Percentiles rank a stretch among this genome's conserved stretches.
Evolutionary conservation across 352 stramenopile species (phyloP).

Genomic region (Pythium rishiriense): DNA sequence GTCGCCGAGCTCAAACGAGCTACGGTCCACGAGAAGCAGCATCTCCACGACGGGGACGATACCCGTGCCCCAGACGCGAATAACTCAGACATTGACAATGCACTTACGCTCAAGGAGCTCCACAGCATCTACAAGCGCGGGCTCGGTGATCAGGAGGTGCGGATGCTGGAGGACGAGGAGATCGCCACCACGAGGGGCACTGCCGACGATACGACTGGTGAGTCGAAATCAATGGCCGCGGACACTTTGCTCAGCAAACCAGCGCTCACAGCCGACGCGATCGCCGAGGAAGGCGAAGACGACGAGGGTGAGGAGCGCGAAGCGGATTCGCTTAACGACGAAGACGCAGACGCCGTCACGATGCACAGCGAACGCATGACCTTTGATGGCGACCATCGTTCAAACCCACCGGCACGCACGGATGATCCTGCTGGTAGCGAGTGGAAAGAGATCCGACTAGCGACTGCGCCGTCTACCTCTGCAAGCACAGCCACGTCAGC

Average conservation of each 20-base stretch:
- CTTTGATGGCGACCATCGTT: slow-evolving; percentile 7
- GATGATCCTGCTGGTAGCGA: slow-evolving; percentile 20
- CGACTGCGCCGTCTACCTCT: too few relatives aligned
- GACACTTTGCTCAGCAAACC: slow-evolving; percentile 46
- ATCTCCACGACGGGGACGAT: slow-evolving; percentile 2
- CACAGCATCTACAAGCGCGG: slow-evolving; percentile 83
- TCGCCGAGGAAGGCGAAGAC: slow-evolving; percentile 31
- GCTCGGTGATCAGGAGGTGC: slow-evolving; percentile 67
- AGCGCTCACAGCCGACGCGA: slow-evolving; percentile 36
- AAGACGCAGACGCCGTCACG: slow-evolving; percentile 12
- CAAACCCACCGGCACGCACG: not conserved
- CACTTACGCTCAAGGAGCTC: slow-evolving; percentile 61
- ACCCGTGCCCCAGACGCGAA: not conserved
- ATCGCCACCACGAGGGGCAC: not conserved
- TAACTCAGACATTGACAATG: slow-evolving; percentile 20
- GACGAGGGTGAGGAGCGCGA: slow-evolving; percentile 7
- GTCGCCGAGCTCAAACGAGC: slow-evolving; percentile 14
- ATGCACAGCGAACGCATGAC: slow-evolving; percentile 19
- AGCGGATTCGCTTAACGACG: slow-evolving; percentile 1
- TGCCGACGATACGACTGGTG: not conserved
- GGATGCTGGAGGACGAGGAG: slow-evolving; percentile 42
- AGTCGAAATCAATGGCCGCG: slow-evolving; percentile 28
- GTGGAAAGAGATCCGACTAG: slow-evolving; percentile 64
- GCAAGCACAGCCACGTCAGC: not conserved
- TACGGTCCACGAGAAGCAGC: slow-evolving; percentile 23